phyloP scores from a whole-genome alignment of 2,329 filamentous ascomycete genomes.

The Dryadomyces sulphureus region DNA sequence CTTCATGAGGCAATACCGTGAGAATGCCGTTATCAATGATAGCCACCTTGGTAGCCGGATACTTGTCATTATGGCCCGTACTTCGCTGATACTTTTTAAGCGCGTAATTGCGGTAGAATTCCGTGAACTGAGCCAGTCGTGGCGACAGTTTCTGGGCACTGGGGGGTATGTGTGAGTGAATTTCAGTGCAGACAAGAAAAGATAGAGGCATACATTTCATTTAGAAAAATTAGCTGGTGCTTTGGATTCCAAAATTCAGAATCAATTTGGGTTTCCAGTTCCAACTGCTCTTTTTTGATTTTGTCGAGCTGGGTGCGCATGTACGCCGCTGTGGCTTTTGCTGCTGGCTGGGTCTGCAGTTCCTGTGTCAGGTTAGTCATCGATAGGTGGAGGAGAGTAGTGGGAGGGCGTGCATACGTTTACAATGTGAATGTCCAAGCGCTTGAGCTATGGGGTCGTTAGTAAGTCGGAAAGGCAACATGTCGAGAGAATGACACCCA shows the following conservation, averaged over 20 bases:
- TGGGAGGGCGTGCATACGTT: slow-evolving; percentile 2
- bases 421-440: slow-evolving; percentile 3
- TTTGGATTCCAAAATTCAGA: slow-evolving; percentile 1
- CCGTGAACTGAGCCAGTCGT: slow-evolving; percentile 3
- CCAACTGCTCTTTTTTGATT: background rate
- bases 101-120: background rate
- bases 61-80: background rate
- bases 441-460: background rate
- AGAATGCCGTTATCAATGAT: slow-evolving; percentile 9
- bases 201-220: slow-evolving; percentile 1
- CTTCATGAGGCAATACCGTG: background rate
- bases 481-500: background rate
- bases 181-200: background rate
- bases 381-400: background rate
- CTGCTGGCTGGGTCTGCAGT: background rate
- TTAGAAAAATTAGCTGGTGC: background rate
- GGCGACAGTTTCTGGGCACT: slow-evolving; percentile 2
- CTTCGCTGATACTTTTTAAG: background rate
- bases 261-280: background rate
- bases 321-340: background rate
- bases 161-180: background rate
- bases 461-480: background rate
- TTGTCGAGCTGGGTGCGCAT: background rate
- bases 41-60: slow-evolving; percentile 3
- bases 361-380: background rate